Evolutionary conservation across 805 yeast genomes (phyloP).

Genomic region (Yarrowia alimentaria): DNA sequence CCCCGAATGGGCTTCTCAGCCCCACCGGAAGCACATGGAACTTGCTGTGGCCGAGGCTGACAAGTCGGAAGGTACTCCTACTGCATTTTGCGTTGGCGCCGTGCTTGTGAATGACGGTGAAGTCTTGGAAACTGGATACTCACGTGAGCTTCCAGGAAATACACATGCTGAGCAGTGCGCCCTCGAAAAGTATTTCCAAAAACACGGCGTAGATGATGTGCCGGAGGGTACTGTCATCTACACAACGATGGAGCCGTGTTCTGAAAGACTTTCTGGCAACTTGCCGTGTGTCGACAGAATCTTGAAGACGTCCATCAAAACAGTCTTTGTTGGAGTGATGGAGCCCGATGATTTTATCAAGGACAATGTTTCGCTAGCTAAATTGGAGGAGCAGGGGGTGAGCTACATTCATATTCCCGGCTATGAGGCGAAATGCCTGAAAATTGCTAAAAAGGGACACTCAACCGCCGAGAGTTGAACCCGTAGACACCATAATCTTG

Average conservation of each 20-base stretch:
- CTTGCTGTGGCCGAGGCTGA: constrained; percentile 74
- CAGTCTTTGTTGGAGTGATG: constrained; percentile 86
- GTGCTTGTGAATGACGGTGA: constrained; percentile 63
- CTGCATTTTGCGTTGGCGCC: constrained; percentile 95
- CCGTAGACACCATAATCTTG: background rate
- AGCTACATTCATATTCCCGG: constrained; percentile 83
- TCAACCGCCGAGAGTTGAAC: too few relatives aligned
- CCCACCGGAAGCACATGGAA: constrained; percentile 63
- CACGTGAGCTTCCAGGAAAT: constrained; percentile 89
- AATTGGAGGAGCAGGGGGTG: constrained; percentile 56
- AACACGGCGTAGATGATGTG: constrained; percentile 42
- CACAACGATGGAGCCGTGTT: constrained; percentile 98
- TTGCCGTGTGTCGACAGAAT: constrained; percentile 83
- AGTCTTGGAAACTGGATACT: constrained; percentile 77
- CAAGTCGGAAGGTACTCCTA: constrained; percentile 74
- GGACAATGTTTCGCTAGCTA: constrained; percentile 61
- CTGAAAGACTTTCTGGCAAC: constrained; percentile 84
- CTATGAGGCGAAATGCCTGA: constrained; percentile 64
- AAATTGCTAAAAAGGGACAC: constrained; percentile 75
- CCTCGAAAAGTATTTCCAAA: constrained; percentile 61
- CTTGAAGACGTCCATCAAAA: constrained; percentile 54
- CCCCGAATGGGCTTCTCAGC: constrained; percentile 78
- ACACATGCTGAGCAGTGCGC: constrained; percentile 99
- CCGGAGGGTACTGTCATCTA: constrained; percentile 80
- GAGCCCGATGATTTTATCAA: constrained; percentile 91